Evolutionary conservation across 495 filamentous ascomycete genomes (phyloP).

Genomic region (Hypoxylon lienhwacheense): DNA sequence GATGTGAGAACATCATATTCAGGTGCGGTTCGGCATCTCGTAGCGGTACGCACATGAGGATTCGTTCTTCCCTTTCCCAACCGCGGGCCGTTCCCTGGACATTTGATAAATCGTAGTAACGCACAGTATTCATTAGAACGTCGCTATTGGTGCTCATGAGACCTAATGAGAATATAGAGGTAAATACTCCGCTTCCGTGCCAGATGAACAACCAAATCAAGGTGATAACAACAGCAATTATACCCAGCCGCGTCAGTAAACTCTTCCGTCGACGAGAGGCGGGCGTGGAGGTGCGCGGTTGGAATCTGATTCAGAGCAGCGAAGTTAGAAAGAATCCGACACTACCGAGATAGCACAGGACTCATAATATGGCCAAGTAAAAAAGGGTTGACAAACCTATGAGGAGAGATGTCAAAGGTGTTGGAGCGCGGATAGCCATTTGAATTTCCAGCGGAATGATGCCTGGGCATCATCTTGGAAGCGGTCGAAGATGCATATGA

Average conservation of each 20-base stretch:
- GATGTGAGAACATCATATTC: slow-evolving; percentile 96
- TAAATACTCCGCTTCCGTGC: slow-evolving; percentile 63
- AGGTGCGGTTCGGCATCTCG: slow-evolving; percentile 92
- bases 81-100: slow-evolving; percentile 86
- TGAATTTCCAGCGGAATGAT: slow-evolving; percentile 66
- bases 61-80: slow-evolving; percentile 93
- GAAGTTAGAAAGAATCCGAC: slow-evolving; percentile 10
- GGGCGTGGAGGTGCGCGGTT: slow-evolving; percentile 74
- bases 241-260: slow-evolving; percentile 67
- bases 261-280: slow-evolving; percentile 73
- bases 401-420: slow-evolving; percentile 85
- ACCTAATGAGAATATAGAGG: slow-evolving; percentile 72
- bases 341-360: background rate
- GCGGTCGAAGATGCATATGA: slow-evolving; percentile 44
- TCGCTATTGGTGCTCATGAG: slow-evolving; percentile 69
- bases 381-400: slow-evolving; percentile 64
- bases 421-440: slow-evolving; percentile 74
- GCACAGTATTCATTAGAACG: slow-evolving; percentile 84
- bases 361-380: slow-evolving; percentile 5
- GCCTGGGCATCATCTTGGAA: slow-evolving; percentile 60
- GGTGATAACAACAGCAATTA: slow-evolving; percentile 51
- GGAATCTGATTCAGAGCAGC: slow-evolving; percentile 63
- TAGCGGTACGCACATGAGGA: slow-evolving; percentile 92
- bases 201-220: slow-evolving; percentile 66
- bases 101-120: slow-evolving; percentile 93